Base-by-base conservation (phyloP, 202 grass and related monocot genomes). In the Panicum hallii region DNA sequence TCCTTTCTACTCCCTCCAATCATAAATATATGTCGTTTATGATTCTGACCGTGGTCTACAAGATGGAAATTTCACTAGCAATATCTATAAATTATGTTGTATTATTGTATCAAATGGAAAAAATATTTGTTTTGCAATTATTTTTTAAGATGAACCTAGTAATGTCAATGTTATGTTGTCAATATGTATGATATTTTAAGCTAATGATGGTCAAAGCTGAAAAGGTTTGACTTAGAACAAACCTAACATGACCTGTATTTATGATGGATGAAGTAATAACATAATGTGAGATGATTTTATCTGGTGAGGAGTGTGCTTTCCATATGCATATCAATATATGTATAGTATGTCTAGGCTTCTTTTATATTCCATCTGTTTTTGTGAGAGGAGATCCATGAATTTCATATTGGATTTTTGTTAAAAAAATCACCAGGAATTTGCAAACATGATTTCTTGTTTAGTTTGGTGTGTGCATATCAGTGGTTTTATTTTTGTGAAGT, bases 351-450 rank as follows among this genome's bases (percentile, higher is more conserved):
- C n/a, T 69, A 70, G 36, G 52, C 36, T 69, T 67, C 17, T 66
- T 79, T 67, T 68, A 34, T 69, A 17, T 42, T 81, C 50, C 36
- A 69, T 42, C 38, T 55, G 5, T 80, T 68, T 41, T 68, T 42
- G 0, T 55, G 11, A 28, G 19, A 54, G 11, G 20, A 26, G 19
- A 40, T 41, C 30, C 38, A 6, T 67, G 46, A 67, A 52, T 38
- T 56, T 56, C 19, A 75, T 10, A 58, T 75, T n/a, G 19, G 26
- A 26, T 6, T 17, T 12, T 53, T 66, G 3, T 22, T 14, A 22
- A 57, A 42, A 42, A 77, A 22, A 44, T 16, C 12, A 10, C 47
- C 55, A 68, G 49, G 34, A 38, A 17, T 68, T 80, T 16, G 1
- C 7, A 55, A 43, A 56, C 20, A 67, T 22, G 11, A 15, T 67